These are phyloP conservation scores for Sarocladiaceae sp. DNA, from an alignment of 2,329 filamentous ascomycete species.

Conservation along the genomic window DNA sequence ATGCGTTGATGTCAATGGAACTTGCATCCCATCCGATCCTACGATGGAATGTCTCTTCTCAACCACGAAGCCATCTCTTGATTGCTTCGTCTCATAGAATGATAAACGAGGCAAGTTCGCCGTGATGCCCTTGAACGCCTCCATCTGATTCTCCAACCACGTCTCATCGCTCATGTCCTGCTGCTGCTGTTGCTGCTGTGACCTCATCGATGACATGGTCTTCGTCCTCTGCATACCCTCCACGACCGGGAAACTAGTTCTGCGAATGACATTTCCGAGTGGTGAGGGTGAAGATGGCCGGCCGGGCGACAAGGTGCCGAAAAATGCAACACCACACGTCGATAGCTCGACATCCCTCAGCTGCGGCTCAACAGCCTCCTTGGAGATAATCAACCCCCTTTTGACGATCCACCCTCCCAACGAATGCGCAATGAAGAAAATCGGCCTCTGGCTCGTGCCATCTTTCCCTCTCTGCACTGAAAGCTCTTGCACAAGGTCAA, in stretches of 20 bases:
- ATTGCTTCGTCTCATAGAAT: slow-evolving; percentile 22
- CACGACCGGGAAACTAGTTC: slow-evolving; percentile 17
- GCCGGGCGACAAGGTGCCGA: slow-evolving; percentile 20
- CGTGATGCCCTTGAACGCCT: slow-evolving; percentile 21
- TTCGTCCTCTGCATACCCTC: slow-evolving; percentile 6
- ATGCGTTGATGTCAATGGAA: slow-evolving; percentile 18
- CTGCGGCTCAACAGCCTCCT: slow-evolving; percentile 18
- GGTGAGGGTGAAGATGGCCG: slow-evolving; percentile 19
- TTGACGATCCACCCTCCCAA: slow-evolving; percentile 25
- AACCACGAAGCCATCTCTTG: slow-evolving; percentile 19
- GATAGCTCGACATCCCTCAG: slow-evolving; percentile 20
- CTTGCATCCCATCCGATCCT: slow-evolving; percentile 20
- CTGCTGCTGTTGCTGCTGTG: slow-evolving; percentile 11
- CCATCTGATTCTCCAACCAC: slow-evolving; percentile 23
- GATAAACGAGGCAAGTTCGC: slow-evolving; percentile 19
- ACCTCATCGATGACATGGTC: neutral
- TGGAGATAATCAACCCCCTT: slow-evolving; percentile 22
- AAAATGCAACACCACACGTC: slow-evolving; percentile 22
- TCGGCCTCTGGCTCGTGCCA: slow-evolving; percentile 16
- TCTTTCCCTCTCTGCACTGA: slow-evolving; percentile 15
- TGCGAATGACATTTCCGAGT: slow-evolving; percentile 20
- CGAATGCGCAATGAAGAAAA: slow-evolving; percentile 23
- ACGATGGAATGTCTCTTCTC: slow-evolving; percentile 20
- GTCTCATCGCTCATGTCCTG: slow-evolving; percentile 16
- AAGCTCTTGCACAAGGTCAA: slow-evolving; percentile 19